These are phyloP conservation scores for Globisporangium parvum DNA, from an alignment of 352 stramenopile genomes.

Conservation along the genomic window DNA sequence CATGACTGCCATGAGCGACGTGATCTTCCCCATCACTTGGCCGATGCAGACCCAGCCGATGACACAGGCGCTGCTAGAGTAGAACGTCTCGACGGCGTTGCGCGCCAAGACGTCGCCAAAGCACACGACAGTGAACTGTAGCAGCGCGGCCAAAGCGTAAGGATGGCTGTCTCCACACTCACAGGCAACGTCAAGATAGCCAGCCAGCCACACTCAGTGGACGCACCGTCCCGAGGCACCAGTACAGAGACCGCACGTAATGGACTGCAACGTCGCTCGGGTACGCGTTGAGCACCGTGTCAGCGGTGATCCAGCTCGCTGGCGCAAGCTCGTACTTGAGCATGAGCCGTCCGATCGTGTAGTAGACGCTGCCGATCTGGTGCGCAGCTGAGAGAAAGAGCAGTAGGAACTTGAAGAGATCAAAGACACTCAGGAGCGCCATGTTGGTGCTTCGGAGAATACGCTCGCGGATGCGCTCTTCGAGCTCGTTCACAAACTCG, in stretches of 20 bases:
- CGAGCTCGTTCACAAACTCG: conserved; percentile 12
- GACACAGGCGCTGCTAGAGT: conserved; percentile 12
- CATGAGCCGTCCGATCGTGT: conserved; percentile 15
- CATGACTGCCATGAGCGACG: conserved; percentile 18
- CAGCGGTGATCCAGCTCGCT: conserved; percentile 17
- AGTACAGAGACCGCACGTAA: conserved; percentile 20
- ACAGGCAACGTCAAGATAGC: neutral
- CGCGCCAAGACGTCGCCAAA: conserved; percentile 19
- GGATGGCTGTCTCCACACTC: no score
- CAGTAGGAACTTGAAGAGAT: conserved; percentile 24
- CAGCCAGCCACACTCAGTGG: neutral
- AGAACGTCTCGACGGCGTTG: conserved; percentile 18
- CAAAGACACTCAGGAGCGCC: conserved; percentile 12
- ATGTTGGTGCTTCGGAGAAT: conserved; percentile 7
- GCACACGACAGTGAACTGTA: conserved; percentile 23
- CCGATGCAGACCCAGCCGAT: conserved; percentile 24
- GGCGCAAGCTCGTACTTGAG: conserved; percentile 15
- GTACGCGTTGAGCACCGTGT: conserved; percentile 13
- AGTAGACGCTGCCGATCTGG: conserved; percentile 20
- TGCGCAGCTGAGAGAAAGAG: conserved; percentile 17
- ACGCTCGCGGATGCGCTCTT: conserved; percentile 11
- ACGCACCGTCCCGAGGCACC: conserved; percentile 20
- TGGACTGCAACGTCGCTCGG: conserved; percentile 11
- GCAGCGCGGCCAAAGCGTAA: neutral
- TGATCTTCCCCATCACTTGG: conserved; percentile 22